A percentile compares a stretch with the other conserved stretches of the same genome.
phyloP scores from a whole-genome alignment of 768 basidiomycete species.

The Mycena chlorophos region DNA sequence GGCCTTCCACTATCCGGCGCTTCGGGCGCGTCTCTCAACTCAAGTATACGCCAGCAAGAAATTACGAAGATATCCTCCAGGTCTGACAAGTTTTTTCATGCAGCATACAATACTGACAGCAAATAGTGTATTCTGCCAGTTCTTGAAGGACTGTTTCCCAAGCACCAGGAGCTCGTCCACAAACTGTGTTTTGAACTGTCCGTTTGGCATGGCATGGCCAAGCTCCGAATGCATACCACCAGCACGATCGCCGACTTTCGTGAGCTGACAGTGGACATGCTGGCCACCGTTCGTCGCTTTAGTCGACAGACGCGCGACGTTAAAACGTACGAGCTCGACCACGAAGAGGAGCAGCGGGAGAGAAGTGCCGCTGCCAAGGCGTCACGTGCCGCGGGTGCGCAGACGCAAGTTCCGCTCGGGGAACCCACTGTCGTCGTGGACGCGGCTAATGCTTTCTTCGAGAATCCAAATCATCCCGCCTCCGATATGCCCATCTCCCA shows the following conservation, averaged over 20 bases:
- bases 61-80: slow-evolving; percentile 34
- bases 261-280: slow-evolving; percentile 19
- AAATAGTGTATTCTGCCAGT: slow-evolving; percentile 34
- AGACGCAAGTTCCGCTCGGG: background rate
- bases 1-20: slow-evolving; percentile 19
- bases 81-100: slow-evolving; percentile 10
- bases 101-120: background rate
- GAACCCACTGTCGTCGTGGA: background rate
- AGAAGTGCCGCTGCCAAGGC: background rate
- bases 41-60: slow-evolving; percentile 23
- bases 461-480: background rate
- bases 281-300: slow-evolving; percentile 26
- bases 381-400: background rate
- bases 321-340: slow-evolving; percentile 14
- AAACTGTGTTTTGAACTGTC: slow-evolving; percentile 26
- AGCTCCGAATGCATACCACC: slow-evolving; percentile 33
- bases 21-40: slow-evolving; percentile 25
- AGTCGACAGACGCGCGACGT: slow-evolving; percentile 21
- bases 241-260: slow-evolving; percentile 25
- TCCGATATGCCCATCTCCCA: no score
- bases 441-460: no score
- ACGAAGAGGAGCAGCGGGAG: slow-evolving; percentile 1
- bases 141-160: slow-evolving; percentile 32
- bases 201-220: slow-evolving; percentile 38
- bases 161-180: slow-evolving; percentile 24